Conservation (phyloP, 2,329 filamentous ascomycete species). For the Xylaria sp. region DNA sequence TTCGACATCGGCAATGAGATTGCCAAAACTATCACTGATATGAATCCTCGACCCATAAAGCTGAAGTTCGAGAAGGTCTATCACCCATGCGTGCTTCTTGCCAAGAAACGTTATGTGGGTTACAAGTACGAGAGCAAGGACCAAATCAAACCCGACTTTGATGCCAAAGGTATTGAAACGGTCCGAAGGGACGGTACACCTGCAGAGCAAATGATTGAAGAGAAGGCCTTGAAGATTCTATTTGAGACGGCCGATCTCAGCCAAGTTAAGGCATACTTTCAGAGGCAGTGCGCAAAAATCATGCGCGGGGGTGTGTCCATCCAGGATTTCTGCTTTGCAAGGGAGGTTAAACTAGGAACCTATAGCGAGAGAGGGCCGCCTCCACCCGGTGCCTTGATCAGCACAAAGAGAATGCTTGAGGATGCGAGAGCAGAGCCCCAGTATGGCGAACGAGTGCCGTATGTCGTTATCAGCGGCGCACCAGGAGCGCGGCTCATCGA, state of each 20-base stretch:
- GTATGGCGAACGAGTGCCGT: conserved; percentile 94
- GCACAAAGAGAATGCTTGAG: conserved; percentile 84
- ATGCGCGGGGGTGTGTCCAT: conserved; percentile 89
- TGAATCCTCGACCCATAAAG: conserved; percentile 92
- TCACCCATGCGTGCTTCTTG: conserved; percentile 90
- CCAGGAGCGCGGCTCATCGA: conserved; percentile 88
- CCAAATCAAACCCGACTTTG: conserved; percentile 86
- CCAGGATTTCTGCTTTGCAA: conserved; percentile 96
- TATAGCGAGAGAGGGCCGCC: conserved; percentile 85
- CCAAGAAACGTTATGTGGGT: conserved; percentile 98
- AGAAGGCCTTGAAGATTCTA: conserved; percentile 86
- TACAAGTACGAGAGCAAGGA: conserved; percentile 90
- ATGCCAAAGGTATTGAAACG: conserved; percentile 98
- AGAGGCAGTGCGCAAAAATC: conserved; percentile 89
- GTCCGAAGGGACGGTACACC: conserved; percentile 94
- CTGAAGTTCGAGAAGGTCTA: conserved; percentile 99
- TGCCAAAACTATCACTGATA: conserved; percentile 83
- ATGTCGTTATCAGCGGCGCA: conserved; percentile 89
- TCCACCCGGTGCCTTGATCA: conserved; percentile 89
- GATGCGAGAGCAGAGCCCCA: conserved; percentile 91
- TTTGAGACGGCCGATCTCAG: conserved; percentile 92
- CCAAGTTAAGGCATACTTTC: conserved; percentile 89
- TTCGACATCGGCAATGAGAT: conserved; percentile 96
- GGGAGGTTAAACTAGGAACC: conserved; percentile 88
- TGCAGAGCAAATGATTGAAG: conserved; percentile 95